Conservation (phyloP, 1,284 basidiomycete genomes). For the Bjerkandera adusta region DNA sequence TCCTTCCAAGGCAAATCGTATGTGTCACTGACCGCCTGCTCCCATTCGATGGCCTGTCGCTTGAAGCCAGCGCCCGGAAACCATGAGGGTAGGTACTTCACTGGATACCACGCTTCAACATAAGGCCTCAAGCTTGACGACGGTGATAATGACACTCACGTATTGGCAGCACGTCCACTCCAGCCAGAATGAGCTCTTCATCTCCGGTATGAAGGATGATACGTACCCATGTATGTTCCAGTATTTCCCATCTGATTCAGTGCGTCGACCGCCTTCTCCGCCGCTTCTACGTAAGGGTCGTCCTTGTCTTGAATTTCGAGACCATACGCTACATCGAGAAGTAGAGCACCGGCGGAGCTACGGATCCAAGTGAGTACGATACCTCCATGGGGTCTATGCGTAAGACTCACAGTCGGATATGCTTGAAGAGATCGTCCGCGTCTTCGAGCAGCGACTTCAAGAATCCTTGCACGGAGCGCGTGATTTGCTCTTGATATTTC, state of each 20-base stretch:
- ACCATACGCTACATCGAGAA: neutral
- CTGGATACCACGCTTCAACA: conserved; percentile 17
- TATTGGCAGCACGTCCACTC: conserved; percentile 28
- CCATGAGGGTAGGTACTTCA: conserved; percentile 24
- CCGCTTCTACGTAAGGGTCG: neutral
- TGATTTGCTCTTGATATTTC: neutral
- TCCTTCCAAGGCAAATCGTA: conserved; percentile 22
- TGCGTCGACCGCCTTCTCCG: conserved; percentile 40
- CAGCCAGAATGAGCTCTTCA: conserved; percentile 14
- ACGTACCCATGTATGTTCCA: conserved; percentile 10
- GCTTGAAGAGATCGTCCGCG: conserved; percentile 3
- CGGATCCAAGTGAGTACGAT: too few relatives aligned
- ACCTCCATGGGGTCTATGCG: too few relatives aligned
- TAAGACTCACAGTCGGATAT: conserved; percentile 3
- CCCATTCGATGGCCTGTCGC: conserved; percentile 19
- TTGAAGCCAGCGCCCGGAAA: conserved; percentile 27
- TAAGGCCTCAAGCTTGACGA: too few relatives aligned
- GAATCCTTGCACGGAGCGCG: neutral
- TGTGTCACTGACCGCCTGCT: conserved; percentile 18
- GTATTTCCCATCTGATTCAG: conserved; percentile 29
- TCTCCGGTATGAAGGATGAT: neutral
- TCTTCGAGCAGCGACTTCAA: neutral
- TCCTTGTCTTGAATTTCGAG: conserved; percentile 2
- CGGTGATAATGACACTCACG: conserved; percentile 15
- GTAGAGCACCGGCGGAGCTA: neutral